These are phyloP conservation scores for Teratosphaeria nubilosa DNA, from an alignment of 2,329 filamentous ascomycete genomes.

Conservation along the genomic window DNA sequence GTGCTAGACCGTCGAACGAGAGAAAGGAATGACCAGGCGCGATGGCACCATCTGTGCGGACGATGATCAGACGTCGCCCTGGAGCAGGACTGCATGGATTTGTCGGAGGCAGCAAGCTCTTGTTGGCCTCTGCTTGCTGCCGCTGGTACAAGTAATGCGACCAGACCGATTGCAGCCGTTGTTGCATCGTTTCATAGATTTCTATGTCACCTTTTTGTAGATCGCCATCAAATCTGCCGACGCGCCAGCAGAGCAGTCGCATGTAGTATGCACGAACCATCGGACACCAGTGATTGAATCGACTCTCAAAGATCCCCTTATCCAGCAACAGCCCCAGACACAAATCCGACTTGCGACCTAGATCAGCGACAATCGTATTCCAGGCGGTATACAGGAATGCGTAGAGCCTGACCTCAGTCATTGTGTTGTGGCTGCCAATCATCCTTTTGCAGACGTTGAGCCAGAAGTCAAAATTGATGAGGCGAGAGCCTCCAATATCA, in stretches of 20 bases:
- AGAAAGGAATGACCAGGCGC: slow-evolving; percentile 46
- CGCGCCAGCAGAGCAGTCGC: slow-evolving; percentile 78
- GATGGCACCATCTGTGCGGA: slow-evolving; percentile 63
- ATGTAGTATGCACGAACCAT: slow-evolving; percentile 93
- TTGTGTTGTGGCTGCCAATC: slow-evolving; percentile 73
- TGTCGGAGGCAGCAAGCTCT: slow-evolving; percentile 56
- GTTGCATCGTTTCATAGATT: slow-evolving; percentile 58
- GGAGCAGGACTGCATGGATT: slow-evolving; percentile 77
- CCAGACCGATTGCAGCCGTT: slow-evolving; percentile 64
- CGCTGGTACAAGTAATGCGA: slow-evolving; percentile 68
- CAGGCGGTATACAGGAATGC: slow-evolving; percentile 74
- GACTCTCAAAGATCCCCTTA: slow-evolving; percentile 63
- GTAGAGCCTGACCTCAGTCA: slow-evolving; percentile 78
- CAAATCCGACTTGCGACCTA: slow-evolving; percentile 56
- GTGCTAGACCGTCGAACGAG: slow-evolving; percentile 53
- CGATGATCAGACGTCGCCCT: slow-evolving; percentile 76
- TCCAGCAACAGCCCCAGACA: slow-evolving; percentile 68
- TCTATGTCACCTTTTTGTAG: slow-evolving; percentile 33
- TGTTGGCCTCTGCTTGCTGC: slow-evolving; percentile 51
- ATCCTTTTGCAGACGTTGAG: slow-evolving; percentile 69
- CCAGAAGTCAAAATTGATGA: slow-evolving; percentile 75
- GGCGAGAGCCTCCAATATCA: slow-evolving; percentile 27
- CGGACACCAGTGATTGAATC: slow-evolving; percentile 90
- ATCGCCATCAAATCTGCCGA: slow-evolving; percentile 65
- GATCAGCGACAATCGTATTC: slow-evolving; percentile 58